A percentile compares a stretch with the other conserved stretches of the same genome.
phyloP scores from a whole-genome alignment of 2,329 filamentous ascomycete genomes.

The Aspergillus sp. region DNA sequence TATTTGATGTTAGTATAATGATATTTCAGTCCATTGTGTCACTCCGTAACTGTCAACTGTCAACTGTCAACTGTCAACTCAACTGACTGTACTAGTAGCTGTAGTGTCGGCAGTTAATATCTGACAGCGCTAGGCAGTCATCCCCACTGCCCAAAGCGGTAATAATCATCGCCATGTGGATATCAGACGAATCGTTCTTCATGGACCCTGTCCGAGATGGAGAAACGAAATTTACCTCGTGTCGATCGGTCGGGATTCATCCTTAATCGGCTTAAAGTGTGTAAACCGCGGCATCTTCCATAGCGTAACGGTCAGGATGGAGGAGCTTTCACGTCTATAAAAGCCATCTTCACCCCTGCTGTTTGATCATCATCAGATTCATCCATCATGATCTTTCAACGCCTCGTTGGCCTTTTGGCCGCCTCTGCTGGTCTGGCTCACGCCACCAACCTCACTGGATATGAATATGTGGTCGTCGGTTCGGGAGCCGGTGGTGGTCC shows the following conservation, averaged over 20 bases:
- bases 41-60: too few relatives aligned
- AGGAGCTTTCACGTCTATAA: background rate
- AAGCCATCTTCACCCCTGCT: background rate
- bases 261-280: background rate
- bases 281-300: background rate
- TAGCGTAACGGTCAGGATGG: background rate
- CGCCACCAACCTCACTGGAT: slow-evolving; percentile 20
- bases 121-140: background rate
- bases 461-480: slow-evolving; percentile 38
- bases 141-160: background rate
- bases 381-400: background rate
- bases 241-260: background rate
- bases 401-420: slow-evolving; percentile 1
- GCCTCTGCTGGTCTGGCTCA: slow-evolving; percentile 2
- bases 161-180: background rate
- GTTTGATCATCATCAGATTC: background rate
- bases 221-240: background rate
- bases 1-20: too few relatives aligned
- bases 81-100: too few relatives aligned
- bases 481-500: slow-evolving; percentile 34
- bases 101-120: background rate
- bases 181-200: background rate
- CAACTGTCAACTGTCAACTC: too few relatives aligned
- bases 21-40: too few relatives aligned
- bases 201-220: background rate